Evolutionary conservation across 768 basidiomycete genomes (phyloP).

Genomic region (Hemileccinum impolitum): DNA sequence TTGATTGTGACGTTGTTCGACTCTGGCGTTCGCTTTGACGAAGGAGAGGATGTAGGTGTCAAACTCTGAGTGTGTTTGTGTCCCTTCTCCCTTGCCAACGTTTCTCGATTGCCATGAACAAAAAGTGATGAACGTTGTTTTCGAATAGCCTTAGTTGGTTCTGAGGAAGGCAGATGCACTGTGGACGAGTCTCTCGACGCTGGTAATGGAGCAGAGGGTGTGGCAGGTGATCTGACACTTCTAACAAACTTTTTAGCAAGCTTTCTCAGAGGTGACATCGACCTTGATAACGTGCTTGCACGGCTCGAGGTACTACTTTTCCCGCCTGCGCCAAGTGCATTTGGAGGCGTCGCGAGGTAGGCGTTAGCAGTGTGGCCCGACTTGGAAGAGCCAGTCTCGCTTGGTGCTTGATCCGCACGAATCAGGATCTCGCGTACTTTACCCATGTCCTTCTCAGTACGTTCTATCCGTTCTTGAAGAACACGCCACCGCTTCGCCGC

Average conservation of each 20-base stretch:
- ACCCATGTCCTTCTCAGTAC: constrained; percentile 84
- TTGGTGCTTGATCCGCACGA: constrained; percentile 47
- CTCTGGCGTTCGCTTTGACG: constrained; percentile 34
- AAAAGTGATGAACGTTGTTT: constrained; percentile 68
- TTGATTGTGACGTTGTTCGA: constrained; percentile 41
- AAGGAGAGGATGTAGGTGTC: constrained; percentile 67
- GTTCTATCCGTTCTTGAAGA: constrained; percentile 71
- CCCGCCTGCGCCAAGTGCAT: constrained; percentile 38
- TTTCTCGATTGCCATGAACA: constrained; percentile 38
- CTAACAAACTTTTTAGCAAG: constrained; percentile 70
- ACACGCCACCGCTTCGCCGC: constrained; percentile 83
- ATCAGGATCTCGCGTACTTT: constrained; percentile 57
- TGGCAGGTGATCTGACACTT: constrained; percentile 35
- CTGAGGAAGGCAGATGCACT: constrained; percentile 49
- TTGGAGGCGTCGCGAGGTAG: constrained; percentile 64
- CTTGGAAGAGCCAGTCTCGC: constrained; percentile 68
- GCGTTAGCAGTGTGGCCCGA: constrained; percentile 58
- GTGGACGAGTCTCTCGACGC: constrained; percentile 38
- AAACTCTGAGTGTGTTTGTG: constrained; percentile 73
- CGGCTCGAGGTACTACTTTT: constrained; percentile 42
- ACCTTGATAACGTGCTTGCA: constrained; percentile 53
- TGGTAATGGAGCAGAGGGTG: constrained; percentile 45
- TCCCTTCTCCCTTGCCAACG: constrained; percentile 52
- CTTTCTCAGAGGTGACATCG: constrained; percentile 78
- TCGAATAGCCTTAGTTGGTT: constrained; percentile 45